A percentile compares a stretch with the other conserved stretches of the same genome.
Conservation (phyloP, 768 basidiomycete genomes). For the Phlebiopsis gigantea region DNA sequence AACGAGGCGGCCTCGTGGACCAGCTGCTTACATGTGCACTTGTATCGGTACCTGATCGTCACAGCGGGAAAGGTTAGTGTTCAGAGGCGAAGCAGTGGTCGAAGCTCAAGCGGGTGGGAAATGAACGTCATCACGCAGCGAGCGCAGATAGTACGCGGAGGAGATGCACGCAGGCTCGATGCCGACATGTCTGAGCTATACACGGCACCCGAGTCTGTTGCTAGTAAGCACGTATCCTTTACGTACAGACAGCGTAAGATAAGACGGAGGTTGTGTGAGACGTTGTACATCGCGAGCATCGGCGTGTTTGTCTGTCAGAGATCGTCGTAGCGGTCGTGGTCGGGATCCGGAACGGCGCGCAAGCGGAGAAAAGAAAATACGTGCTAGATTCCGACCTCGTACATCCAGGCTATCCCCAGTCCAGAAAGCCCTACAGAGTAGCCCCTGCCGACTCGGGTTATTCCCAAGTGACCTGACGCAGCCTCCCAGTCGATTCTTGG, state of each 20-base stretch:
- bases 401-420: too few species aligned
- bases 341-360: background rate
- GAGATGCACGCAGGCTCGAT: too few species aligned
- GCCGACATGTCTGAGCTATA: background rate
- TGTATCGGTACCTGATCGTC: background rate
- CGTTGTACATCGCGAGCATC: background rate
- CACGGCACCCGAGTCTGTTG: background rate
- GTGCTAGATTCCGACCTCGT: too few species aligned
- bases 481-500: constrained; percentile 17
- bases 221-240: background rate
- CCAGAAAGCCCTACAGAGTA: background rate
- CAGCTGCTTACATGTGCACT: too few species aligned
- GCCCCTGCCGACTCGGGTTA: background rate
- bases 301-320: too few species aligned
- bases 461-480: constrained; percentile 23
- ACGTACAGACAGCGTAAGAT: background rate
- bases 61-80: background rate
- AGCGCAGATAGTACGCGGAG: too few species aligned
- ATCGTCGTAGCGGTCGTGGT: background rate
- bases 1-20: background rate
- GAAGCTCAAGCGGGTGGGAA: too few species aligned
- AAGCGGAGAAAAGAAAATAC: background rate
- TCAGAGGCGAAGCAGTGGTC: background rate
- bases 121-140: background rate
- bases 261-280: background rate